A percentile compares a stretch with the other conserved stretches of the same genome.
Conservation (phyloP, 176 grass and related monocot species). For the Oryza coarctata region DNA sequence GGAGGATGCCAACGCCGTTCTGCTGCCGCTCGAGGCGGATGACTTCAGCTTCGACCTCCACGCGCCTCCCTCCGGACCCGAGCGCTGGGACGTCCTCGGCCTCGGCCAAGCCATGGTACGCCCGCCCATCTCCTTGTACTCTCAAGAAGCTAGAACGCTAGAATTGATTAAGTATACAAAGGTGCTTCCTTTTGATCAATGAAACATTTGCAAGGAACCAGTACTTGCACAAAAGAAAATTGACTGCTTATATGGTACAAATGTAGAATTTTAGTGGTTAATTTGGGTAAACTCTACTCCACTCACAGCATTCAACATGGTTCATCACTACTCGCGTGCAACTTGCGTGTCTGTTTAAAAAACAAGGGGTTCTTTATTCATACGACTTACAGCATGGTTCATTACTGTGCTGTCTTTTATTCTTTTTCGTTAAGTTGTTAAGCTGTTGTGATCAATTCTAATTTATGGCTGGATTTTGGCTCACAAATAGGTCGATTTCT, state of each 20-base stretch:
- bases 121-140: not conserved
- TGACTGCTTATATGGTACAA: not conserved
- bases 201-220: not conserved
- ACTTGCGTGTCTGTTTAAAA: not conserved
- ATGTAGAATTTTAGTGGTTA: not conserved
- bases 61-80: slow-evolving; percentile 24
- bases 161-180: not conserved
- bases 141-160: not conserved
- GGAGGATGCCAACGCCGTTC: slow-evolving; percentile 35
- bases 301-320: not conserved
- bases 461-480: slow-evolving; percentile 4
- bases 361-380: not conserved
- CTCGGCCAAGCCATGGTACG: slow-evolving; percentile 93
- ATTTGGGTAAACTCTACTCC: not conserved
- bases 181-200: not conserved
- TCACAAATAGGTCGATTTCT: slow-evolving; percentile 77
- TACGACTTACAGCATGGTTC: not conserved
- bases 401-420: not conserved
- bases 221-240: not conserved
- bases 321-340: not conserved
- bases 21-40: slow-evolving; percentile 1
- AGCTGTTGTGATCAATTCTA: not conserved
- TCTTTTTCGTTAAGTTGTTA: not conserved
- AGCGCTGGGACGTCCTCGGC: slow-evolving; percentile 91
- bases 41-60: slow-evolving; percentile 35